Percentiles rank a stretch among this genome's conserved stretches.
phyloP scores from a whole-genome alignment of 768 basidiomycete species.

The Suillus lakei region DNA sequence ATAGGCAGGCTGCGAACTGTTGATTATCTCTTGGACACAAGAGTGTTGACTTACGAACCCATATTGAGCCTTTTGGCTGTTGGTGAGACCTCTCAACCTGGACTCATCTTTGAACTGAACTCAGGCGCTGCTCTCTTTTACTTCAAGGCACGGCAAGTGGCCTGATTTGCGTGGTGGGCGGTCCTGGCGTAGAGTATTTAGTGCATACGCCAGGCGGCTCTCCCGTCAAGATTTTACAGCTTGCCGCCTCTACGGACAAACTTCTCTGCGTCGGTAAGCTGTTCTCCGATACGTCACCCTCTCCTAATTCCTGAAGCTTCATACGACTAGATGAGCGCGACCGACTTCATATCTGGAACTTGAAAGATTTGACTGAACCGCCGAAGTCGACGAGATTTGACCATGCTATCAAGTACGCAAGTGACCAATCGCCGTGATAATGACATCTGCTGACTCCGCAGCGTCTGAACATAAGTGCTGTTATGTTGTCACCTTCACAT shows the following conservation, averaged over 20 bases:
- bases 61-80: slow-evolving; percentile 63
- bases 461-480: slow-evolving; percentile 38
- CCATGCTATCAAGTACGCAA: slow-evolving; percentile 41
- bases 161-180: slow-evolving; percentile 66
- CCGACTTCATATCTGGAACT: slow-evolving; percentile 64
- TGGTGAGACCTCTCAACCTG: slow-evolving; percentile 43
- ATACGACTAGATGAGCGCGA: slow-evolving; percentile 52
- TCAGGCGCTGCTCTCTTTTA: not conserved
- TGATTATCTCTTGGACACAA: slow-evolving; percentile 55
- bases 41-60: slow-evolving; percentile 61
- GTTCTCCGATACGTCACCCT: not conserved
- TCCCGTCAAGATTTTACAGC: slow-evolving; percentile 63
- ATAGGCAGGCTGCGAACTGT: slow-evolving; percentile 52
- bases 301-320: not conserved
- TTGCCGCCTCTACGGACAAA: slow-evolving; percentile 57
- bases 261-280: slow-evolving; percentile 66
- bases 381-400: slow-evolving; percentile 55
- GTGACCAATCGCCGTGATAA: not conserved
- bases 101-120: not conserved
- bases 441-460: not conserved
- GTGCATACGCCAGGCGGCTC: slow-evolving; percentile 50
- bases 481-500: slow-evolving; percentile 71
- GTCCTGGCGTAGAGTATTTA: slow-evolving; percentile 61
- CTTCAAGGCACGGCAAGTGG: slow-evolving; percentile 67
- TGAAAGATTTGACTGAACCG: slow-evolving; percentile 56